Evolutionary conservation across 1,284 basidiomycete genomes (phyloP).

Genomic region (Athelia psychrophila): DNA sequence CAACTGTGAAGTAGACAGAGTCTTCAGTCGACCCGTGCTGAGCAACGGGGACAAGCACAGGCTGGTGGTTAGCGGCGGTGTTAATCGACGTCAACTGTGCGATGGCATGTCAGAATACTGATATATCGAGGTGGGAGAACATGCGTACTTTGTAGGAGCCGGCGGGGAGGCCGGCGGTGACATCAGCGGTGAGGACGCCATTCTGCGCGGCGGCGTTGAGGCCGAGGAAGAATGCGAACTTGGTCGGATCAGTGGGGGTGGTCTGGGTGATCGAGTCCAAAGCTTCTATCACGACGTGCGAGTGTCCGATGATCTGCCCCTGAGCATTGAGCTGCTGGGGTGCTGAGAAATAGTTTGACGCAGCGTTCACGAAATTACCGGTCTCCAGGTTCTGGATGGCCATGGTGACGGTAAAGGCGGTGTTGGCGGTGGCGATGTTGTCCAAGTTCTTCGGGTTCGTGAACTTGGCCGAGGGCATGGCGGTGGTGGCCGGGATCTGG

Average conservation of each 20-base stretch:
- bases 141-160: constrained; percentile 58
- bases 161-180: constrained; percentile 54
- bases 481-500: constrained; percentile 49
- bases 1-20: constrained; percentile 48
- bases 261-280: constrained; percentile 48
- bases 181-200: constrained; percentile 49
- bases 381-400: constrained; percentile 54
- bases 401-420: constrained; percentile 57
- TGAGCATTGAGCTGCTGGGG: constrained; percentile 57
- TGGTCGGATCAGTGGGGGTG: constrained; percentile 48
- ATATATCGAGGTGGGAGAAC: background rate
- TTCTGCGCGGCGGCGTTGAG: constrained; percentile 46
- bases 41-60: constrained; percentile 58
- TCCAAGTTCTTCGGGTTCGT: constrained; percentile 51
- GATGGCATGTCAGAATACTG: background rate
- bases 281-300: constrained; percentile 61
- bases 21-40: constrained; percentile 61
- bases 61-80: constrained; percentile 63
- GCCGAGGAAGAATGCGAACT: constrained; percentile 71
- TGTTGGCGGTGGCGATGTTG: constrained; percentile 43
- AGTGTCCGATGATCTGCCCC: constrained; percentile 58
- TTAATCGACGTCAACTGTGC: constrained; percentile 33
- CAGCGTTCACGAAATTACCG: constrained; percentile 61
- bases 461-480: constrained; percentile 63
- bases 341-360: constrained; percentile 62